These are phyloP conservation scores for Nicotiana knightiana DNA, from an alignment of 257 asterid species.

Conservation along the genomic window DNA sequence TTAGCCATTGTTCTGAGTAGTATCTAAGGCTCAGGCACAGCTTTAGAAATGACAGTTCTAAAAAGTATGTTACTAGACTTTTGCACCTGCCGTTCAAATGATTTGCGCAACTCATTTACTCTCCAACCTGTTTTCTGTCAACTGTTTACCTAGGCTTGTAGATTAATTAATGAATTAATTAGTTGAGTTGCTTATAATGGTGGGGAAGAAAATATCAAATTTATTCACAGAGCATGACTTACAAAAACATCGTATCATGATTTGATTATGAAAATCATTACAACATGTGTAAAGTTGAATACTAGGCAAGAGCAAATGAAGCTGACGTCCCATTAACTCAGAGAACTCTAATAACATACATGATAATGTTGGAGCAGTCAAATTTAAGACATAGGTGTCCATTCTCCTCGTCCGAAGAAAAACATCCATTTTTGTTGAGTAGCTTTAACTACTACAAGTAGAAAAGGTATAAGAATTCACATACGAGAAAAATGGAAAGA, in stretches of 20 bases:
- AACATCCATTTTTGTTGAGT: background rate
- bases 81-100: background rate
- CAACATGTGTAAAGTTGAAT: background rate
- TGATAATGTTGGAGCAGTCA: background rate
- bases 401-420: background rate
- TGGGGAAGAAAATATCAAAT: too few species aligned
- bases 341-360: background rate
- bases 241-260: background rate
- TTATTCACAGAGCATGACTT: background rate
- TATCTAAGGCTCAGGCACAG: background rate
- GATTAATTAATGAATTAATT: background rate
- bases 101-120: background rate
- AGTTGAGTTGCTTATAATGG: background rate
- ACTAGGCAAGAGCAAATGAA: background rate
- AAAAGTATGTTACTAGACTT: background rate
- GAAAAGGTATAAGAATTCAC: background rate
- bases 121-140: background rate
- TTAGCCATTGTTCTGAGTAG: background rate
- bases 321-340: background rate
- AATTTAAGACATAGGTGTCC: background rate
- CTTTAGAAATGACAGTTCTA: background rate
- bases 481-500: background rate
- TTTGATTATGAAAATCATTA: background rate
- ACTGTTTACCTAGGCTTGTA: background rate
- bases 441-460: background rate